Percentiles rank a stretch among this genome's conserved stretches.
These are phyloP conservation scores for Monosporascus cannonballus DNA, from an alignment of 2,329 filamentous ascomycete species.

Conservation along the genomic window DNA sequence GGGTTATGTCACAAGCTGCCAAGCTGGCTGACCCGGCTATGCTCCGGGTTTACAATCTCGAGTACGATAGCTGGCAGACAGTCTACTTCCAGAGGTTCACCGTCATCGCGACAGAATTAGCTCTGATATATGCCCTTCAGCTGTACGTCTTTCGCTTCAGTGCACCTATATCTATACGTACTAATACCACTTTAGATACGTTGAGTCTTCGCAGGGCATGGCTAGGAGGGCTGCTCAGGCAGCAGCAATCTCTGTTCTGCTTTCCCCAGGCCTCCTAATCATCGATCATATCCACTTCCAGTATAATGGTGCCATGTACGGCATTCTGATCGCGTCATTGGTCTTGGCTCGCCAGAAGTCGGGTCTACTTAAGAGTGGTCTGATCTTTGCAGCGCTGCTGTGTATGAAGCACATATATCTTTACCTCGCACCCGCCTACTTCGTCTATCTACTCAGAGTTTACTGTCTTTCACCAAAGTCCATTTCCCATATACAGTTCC, in stretches of 20 bases:
- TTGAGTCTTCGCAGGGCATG: conserved; percentile 60
- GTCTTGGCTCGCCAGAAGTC: conserved; percentile 72
- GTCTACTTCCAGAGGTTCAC: conserved; percentile 88
- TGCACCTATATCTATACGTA: background rate
- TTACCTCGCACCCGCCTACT: conserved; percentile 92
- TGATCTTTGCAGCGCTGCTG: conserved; percentile 76
- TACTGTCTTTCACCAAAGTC: conserved; percentile 81
- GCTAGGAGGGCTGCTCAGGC: conserved; percentile 77
- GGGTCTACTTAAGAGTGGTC: conserved; percentile 69
- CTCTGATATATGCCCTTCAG: conserved; percentile 77
- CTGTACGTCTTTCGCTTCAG: conserved; percentile 41
- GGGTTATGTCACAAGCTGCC: conserved; percentile 77
- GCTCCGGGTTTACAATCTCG: conserved; percentile 73
- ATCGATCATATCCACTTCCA: conserved; percentile 98
- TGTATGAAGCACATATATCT: conserved; percentile 99
- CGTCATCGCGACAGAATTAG: conserved; percentile 78
- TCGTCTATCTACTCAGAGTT: conserved; percentile 80
- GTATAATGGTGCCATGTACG: conserved; percentile 97
- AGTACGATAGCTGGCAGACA: conserved; percentile 88
- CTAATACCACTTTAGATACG: conserved; percentile 47
- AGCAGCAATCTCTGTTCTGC: conserved; percentile 78
- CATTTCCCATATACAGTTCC: conserved; percentile 67
- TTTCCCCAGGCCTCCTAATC: conserved; percentile 89
- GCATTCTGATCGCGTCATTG: conserved; percentile 79
- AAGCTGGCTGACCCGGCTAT: conserved; percentile 72